Conservation (phyloP, 352 stramenopile species). For the Globisporangium apiculatum region DNA sequence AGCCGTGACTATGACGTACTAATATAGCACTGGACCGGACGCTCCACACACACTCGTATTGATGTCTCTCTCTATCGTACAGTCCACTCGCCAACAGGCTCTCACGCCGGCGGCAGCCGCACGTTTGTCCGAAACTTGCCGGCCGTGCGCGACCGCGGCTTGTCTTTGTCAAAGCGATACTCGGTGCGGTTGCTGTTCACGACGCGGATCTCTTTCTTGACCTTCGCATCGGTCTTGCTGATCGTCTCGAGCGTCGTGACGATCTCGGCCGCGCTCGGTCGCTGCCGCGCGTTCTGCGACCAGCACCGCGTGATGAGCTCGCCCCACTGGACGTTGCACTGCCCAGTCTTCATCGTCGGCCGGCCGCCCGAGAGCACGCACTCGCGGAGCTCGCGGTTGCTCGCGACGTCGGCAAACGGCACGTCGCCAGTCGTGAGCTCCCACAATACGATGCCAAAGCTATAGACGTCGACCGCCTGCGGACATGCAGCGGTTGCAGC, state of each 20-base stretch:
- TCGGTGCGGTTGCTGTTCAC: conserved; percentile 79
- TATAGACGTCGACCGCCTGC: conserved; percentile 84
- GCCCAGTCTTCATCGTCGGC: conserved; percentile 66
- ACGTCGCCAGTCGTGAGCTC: conserved; percentile 81
- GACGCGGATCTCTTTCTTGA: conserved; percentile 56
- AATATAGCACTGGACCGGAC: too few relatives aligned
- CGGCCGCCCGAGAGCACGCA: conserved; percentile 70
- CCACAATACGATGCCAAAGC: conserved; percentile 85
- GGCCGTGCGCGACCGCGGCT: conserved; percentile 38
- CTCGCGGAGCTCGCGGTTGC: conserved; percentile 66
- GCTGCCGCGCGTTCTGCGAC: conserved; percentile 64
- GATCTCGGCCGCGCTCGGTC: conserved; percentile 74
- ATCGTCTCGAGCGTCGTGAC: conserved; percentile 75
- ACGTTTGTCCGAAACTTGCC: conserved; percentile 62
- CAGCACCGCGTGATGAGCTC: conserved; percentile 82
- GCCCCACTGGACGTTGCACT: conserved; percentile 79
- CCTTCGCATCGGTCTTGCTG: conserved; percentile 59
- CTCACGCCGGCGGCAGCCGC: conserved; percentile 31
- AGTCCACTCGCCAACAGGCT: neutral
- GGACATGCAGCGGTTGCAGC: conserved; percentile 20
- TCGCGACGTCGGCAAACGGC: conserved; percentile 58
- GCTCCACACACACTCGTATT: too few relatives aligned
- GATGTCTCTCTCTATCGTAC: conserved; percentile 13
- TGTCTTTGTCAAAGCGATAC: conserved; percentile 62
- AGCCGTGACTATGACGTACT: too few relatives aligned